Percentiles rank a stretch among this genome's conserved stretches.
phyloP scores from a whole-genome alignment of 495 filamentous ascomycete species.

The Aspergillus bridgeri region DNA sequence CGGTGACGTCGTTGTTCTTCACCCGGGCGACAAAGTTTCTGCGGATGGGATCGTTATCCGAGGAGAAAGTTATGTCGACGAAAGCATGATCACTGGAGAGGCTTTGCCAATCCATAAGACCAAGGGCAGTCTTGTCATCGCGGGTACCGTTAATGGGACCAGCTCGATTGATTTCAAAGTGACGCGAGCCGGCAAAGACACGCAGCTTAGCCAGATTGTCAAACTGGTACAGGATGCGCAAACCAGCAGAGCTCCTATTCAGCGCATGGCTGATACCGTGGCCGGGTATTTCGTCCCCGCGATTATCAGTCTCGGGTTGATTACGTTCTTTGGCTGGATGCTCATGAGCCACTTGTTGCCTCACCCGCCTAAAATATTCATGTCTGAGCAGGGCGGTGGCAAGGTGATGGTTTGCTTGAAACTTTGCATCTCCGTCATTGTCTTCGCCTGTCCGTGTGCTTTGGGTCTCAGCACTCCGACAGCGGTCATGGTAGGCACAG shows the following conservation, averaged over 20 bases:
- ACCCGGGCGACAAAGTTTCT: constrained; percentile 94
- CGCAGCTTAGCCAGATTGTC: constrained; percentile 96
- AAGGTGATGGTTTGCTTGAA: constrained; percentile 95
- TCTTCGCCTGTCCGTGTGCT: constrained; percentile 96
- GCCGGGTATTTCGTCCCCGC: constrained; percentile 93
- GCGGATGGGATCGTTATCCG: constrained; percentile 85
- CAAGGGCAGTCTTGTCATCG: constrained; percentile 75
- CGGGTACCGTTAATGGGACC: constrained; percentile 94
- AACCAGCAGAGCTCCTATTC: constrained; percentile 90
- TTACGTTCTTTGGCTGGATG: constrained; percentile 94
- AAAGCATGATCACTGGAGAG: constrained; percentile 98
- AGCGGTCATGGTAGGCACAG: constrained; percentile 98
- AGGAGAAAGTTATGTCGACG: constrained; percentile 91
- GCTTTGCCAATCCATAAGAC: constrained; percentile 88
- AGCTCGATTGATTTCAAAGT: constrained; percentile 91
- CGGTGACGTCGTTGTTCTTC: constrained; percentile 87
- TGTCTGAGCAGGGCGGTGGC: constrained; percentile 75
- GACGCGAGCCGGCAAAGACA: constrained; percentile 88
- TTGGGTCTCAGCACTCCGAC: constrained; percentile 92
- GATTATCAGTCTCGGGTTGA: constrained; percentile 76
- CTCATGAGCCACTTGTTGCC: constrained; percentile 78
- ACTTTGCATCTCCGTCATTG: constrained; percentile 97
- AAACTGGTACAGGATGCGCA: constrained; percentile 96
- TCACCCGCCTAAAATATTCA: constrained; percentile 87
- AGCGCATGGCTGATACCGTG: constrained; percentile 85